Evolutionary conservation across 1,139 yeast genomes (phyloP).

Genomic region (Candida labiduridarum): DNA sequence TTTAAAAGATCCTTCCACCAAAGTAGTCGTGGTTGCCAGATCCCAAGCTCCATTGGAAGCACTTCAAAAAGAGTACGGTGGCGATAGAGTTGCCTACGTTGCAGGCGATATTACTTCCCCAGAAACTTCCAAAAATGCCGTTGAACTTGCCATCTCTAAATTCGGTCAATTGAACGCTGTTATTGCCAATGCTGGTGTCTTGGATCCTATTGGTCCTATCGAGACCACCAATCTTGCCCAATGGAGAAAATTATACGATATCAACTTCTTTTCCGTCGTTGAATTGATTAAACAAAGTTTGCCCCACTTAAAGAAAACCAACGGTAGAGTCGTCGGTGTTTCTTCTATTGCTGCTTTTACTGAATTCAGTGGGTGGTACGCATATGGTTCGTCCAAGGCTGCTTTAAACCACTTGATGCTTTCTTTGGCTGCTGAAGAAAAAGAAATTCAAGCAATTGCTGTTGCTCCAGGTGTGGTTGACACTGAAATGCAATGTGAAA

Average conservation of each 20-base stretch:
- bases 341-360: slow-evolving; percentile 82
- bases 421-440: slow-evolving; percentile 69
- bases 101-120: slow-evolving; percentile 68
- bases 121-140: slow-evolving; percentile 38
- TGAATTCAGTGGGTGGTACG: slow-evolving; percentile 76
- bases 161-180: slow-evolving; percentile 70
- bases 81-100: slow-evolving; percentile 52
- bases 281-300: slow-evolving; percentile 58
- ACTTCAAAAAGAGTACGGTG: slow-evolving; percentile 47
- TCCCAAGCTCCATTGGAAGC: slow-evolving; percentile 48
- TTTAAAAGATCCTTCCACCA: slow-evolving; percentile 40
- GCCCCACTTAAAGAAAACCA: slow-evolving; percentile 56
- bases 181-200: slow-evolving; percentile 84
- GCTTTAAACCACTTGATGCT: slow-evolving; percentile 76
- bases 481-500: slow-evolving; percentile 80
- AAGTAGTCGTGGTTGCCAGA: slow-evolving; percentile 76
- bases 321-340: slow-evolving; percentile 72
- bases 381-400: slow-evolving; percentile 89
- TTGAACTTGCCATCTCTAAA: slow-evolving; percentile 47
- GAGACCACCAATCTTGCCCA: slow-evolving; percentile 48
- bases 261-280: slow-evolving; percentile 80
- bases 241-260: slow-evolving; percentile 71
- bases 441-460: slow-evolving; percentile 58
- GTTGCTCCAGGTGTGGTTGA: slow-evolving; percentile 95
- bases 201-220: slow-evolving; percentile 74